Evolutionary conservation across 352 stramenopile species (phyloP).

Genomic region (Globisporangium megalacanthum): DNA sequence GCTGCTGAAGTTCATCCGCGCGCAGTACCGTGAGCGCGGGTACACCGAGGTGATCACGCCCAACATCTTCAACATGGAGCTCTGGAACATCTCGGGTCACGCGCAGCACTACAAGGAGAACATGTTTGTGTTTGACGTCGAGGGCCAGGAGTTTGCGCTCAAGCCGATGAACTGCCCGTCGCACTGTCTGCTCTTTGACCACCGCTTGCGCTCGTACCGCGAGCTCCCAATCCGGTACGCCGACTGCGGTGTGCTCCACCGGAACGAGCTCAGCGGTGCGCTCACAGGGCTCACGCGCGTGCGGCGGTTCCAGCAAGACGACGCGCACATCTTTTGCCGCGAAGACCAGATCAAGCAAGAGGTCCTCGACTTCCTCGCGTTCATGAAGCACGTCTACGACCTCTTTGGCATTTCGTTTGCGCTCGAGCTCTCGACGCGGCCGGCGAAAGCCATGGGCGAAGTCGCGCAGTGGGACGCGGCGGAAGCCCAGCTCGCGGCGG

Average conservation of each 20-base stretch:
- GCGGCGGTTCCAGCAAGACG: constrained; percentile 97
- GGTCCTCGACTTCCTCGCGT: constrained; percentile 91
- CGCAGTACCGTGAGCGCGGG: constrained; percentile 82
- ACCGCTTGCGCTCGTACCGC: constrained; percentile 92
- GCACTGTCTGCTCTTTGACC: constrained; percentile 97
- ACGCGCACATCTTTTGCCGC: constrained; percentile 98
- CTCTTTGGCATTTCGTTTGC: constrained; percentile 96
- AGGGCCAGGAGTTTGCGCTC: constrained; percentile 91
- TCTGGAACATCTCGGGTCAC: constrained; percentile 97
- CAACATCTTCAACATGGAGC: constrained; percentile 96
- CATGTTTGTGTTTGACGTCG: constrained; percentile 87
- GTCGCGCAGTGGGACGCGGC: constrained; percentile 93
- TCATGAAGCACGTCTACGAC: constrained; percentile 93
- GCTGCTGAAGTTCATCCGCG: constrained; percentile 82
- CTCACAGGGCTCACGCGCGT: constrained; percentile 96
- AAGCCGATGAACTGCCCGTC: constrained; percentile 99
- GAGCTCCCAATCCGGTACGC: constrained; percentile 93
- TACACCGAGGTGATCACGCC: constrained; percentile 98
- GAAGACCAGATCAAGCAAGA: constrained; percentile 94
- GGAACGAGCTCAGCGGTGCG: constrained; percentile 94
- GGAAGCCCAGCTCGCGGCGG: constrained; percentile 61
- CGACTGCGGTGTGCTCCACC: constrained; percentile 94
- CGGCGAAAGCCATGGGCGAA: constrained; percentile 93
- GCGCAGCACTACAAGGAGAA: constrained; percentile 96
- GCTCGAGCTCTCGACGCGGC: constrained; percentile 89